Base-by-base conservation (phyloP, 1,284 basidiomycete genomes). In the Rhodotorula sp. region DNA sequence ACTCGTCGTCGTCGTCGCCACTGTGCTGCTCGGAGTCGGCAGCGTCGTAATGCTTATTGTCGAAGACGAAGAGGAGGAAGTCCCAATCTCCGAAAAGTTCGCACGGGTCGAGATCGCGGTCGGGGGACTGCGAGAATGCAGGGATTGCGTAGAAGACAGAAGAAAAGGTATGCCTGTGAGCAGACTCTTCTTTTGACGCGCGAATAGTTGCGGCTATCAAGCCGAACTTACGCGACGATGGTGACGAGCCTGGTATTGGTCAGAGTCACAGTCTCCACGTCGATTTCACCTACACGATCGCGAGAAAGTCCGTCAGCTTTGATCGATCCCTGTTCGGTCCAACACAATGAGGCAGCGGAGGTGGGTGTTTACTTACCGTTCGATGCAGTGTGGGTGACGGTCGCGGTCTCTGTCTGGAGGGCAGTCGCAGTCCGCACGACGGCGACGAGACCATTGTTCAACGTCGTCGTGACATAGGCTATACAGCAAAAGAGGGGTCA, bases 201-300 rank as follows among this genome's bases (percentile, higher is more conserved):
- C 37, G 37, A 10, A 12, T 10, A 42, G 33, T 37, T 42, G 37
- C 12, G 37, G 10, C 10, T 10, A 10, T 10, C 37, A 42, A 30
- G 22, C 33, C 44, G 24, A n/a, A 55, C 51, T 48, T 12, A 69
- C 68, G 51, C 68, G 8, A 66, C 24, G 12, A 69, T 60, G 2
- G 68, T 69, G 22, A 69, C 51, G n/a, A 69, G 44, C 18, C 65
- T 51, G 33, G 60, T 24, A 57, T 58, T 62, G 1, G 68, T 69
- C 1, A 69, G 42, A 18, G 68, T 69, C 1, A 66, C 20, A 6
- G 64, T 69, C 30, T 45, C 51, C 0, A 56, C 57, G 22, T 48
- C 45, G 7, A 62, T 49, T 4, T 54, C 37, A 8, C 64, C 68
- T 65, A 56, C 10, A 6, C 29, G 26, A 24, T 17, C 53, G 26